A percentile compares a stretch with the other conserved stretches of the same genome.
phyloP scores from a whole-genome alignment of 768 basidiomycete species.

The Hericium coralloides region DNA sequence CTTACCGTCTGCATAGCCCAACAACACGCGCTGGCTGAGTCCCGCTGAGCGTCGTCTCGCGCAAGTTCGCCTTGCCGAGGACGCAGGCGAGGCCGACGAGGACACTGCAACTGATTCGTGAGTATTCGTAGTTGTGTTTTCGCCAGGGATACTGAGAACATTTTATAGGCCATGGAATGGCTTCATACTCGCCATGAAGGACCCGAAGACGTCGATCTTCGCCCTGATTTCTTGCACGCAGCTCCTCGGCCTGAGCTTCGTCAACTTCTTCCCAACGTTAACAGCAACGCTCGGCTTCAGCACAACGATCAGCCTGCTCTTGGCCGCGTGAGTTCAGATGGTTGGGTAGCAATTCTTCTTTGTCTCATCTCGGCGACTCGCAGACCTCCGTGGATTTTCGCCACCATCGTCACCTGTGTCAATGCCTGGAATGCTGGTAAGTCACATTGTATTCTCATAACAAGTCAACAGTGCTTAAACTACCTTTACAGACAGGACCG shows the following conservation, averaged over 20 bases:
- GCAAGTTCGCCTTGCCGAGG: constrained; percentile 57
- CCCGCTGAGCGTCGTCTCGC: constrained; percentile 45
- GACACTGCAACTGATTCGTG: constrained; percentile 53
- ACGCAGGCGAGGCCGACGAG: constrained; percentile 57
- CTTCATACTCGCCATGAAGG: constrained; percentile 46
- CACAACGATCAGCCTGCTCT: constrained; percentile 49
- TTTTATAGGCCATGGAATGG: constrained; percentile 37
- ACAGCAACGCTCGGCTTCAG: constrained; percentile 52
- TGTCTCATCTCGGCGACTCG: neutral
- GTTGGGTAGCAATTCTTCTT: neutral
- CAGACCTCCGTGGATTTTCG: constrained; percentile 59
- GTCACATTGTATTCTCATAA: neutral
- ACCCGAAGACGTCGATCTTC: constrained; percentile 46
- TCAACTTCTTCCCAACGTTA: constrained; percentile 53
- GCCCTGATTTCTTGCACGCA: constrained; percentile 41
- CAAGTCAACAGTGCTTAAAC: neutral
- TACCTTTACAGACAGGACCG: constrained; percentile 38
- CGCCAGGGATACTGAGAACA: neutral
- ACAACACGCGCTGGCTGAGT: constrained; percentile 55
- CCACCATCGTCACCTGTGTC: constrained; percentile 37
- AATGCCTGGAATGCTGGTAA: constrained; percentile 50
- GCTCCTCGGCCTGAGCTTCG: constrained; percentile 47
- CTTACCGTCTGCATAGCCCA: constrained; percentile 28
- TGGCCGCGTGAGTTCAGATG: constrained; percentile 42
- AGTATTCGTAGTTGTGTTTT: constrained; percentile 15